These are phyloP conservation scores for Leptomonas pyrrhocoris DNA, from an alignment of 208 protist genomes.

Conservation along the genomic window DNA sequence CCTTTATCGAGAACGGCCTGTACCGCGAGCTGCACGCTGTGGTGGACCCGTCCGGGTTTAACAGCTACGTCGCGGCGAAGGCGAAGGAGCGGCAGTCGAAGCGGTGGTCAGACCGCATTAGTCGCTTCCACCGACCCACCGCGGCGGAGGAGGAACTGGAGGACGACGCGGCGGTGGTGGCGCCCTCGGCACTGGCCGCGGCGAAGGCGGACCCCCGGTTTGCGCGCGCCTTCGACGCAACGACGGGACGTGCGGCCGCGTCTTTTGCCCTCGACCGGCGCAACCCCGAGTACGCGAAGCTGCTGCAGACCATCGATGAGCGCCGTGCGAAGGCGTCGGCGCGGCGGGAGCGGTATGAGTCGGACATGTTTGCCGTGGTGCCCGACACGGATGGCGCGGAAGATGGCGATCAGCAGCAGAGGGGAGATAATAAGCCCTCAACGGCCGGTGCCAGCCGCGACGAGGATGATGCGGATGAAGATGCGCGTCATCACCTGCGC, in stretches of 20 bases:
- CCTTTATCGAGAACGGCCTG: slow-evolving; percentile 95
- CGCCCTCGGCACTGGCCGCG: slow-evolving; percentile 36
- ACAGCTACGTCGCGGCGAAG: slow-evolving; percentile 69
- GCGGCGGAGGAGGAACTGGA: slow-evolving; percentile 26
- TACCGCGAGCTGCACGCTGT: slow-evolving; percentile 88
- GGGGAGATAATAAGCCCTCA: background rate
- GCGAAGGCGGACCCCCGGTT: slow-evolving; percentile 79
- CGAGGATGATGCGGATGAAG: slow-evolving; percentile 39
- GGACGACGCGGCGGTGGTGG: too few species aligned
- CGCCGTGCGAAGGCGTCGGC: slow-evolving; percentile 66
- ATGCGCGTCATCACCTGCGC: slow-evolving; percentile 60
- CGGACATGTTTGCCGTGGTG: slow-evolving; percentile 78
- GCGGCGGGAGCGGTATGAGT: slow-evolving; percentile 76
- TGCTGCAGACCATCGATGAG: slow-evolving; percentile 80
- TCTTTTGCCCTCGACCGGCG: slow-evolving; percentile 74
- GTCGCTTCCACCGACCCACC: slow-evolving; percentile 68
- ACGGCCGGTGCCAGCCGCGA: background rate
- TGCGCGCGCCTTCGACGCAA: slow-evolving; percentile 59
- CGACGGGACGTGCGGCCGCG: slow-evolving; percentile 38
- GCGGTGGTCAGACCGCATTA: slow-evolving; percentile 84
- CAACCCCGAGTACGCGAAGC: slow-evolving; percentile 85
- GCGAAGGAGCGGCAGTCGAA: slow-evolving; percentile 59
- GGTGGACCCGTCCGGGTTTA: slow-evolving; percentile 92
- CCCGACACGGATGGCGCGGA: slow-evolving; percentile 44
- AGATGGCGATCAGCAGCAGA: slow-evolving; percentile 3